Base-by-base conservation (phyloP, 2,329 filamentous ascomycete genomes). In the Chalaropsis thielavioides region DNA sequence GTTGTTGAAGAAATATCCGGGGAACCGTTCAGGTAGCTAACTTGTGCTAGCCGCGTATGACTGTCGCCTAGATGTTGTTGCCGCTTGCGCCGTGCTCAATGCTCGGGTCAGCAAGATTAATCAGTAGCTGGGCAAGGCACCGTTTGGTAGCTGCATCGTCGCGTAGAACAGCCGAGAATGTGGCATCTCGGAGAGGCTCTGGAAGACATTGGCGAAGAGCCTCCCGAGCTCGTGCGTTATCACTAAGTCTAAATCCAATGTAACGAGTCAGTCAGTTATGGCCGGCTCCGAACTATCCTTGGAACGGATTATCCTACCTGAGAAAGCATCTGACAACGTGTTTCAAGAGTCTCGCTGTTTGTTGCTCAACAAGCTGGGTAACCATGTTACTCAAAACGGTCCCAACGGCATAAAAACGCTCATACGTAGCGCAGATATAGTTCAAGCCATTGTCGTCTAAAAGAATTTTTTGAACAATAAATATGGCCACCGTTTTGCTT, bases 351-450 rank as follows among this genome's bases (percentile, higher is more conserved):
- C 94, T 83, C 38, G 95, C 94, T 1, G 94, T 99, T 77, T 99
- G 94, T 73, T 96, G 92, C 76, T 99, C 94, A 46, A 97, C 94
- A 44, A 99, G 83, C 77, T 97, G 92, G 63, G 88, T 91, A 66
- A 99, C 94, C 94, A 99, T 99, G 74, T 97, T 99, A 78, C 90
- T 96, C 46, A 99, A 79, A 5, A 99, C 94, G 0, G 94, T 99
- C 5, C 94, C 94, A 4, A 99, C 94, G 7, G 94, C 94, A 71
- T 97, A 99, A 76, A 99, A 99, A 22, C 94, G 84, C 79, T 99
- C 94, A 72, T 99, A 99, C 0, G 94, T 99, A 69, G 95, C 92
- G 76, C 94, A 99, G 67, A 99, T 99, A 76, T 99, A 99, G 72
- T 94, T 94, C 68, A 99, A 82, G 3, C 94, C 94, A 71, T 95